A percentile compares a stretch with the other conserved stretches of the same genome.
These are phyloP conservation scores for Yamadazyma oceani DNA, from an alignment of 1,139 yeast genomes.

Conservation along the genomic window DNA sequence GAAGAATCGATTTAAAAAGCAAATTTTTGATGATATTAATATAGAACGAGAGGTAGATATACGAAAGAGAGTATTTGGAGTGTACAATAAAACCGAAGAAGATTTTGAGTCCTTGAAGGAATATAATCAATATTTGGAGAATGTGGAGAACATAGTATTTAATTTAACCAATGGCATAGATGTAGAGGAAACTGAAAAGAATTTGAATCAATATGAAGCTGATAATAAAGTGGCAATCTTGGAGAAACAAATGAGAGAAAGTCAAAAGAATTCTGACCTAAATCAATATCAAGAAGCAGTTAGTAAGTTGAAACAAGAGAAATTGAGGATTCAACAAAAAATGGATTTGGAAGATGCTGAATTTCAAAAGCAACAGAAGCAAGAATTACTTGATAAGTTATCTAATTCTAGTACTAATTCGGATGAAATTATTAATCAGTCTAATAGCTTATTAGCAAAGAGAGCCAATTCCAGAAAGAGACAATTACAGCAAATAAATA, in stretches of 20 bases:
- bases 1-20: constrained; percentile 87
- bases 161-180: constrained; percentile 73
- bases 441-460: constrained; percentile 47
- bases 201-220: constrained; percentile 68
- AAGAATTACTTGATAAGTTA: constrained; percentile 70
- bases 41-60: constrained; percentile 94
- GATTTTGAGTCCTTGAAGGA: constrained; percentile 63
- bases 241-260: constrained; percentile 62
- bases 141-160: constrained; percentile 77
- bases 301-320: constrained; percentile 59
- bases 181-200: constrained; percentile 68
- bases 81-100: constrained; percentile 77
- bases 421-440: constrained; percentile 50
- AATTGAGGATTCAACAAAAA: constrained; percentile 63
- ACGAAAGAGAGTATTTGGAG: constrained; percentile 70
- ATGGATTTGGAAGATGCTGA: constrained; percentile 67
- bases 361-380: constrained; percentile 56
- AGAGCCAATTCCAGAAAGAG: constrained; percentile 66
- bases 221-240: constrained; percentile 74
- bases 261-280: constrained; percentile 65
- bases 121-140: constrained; percentile 78
- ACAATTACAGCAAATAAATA: constrained; percentile 64
- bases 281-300: constrained; percentile 58
- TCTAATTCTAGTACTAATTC: constrained; percentile 53
- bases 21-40: constrained; percentile 82